Evolutionary conservation across 768 basidiomycete species (phyloP).

Genomic region (Russula virescens): DNA sequence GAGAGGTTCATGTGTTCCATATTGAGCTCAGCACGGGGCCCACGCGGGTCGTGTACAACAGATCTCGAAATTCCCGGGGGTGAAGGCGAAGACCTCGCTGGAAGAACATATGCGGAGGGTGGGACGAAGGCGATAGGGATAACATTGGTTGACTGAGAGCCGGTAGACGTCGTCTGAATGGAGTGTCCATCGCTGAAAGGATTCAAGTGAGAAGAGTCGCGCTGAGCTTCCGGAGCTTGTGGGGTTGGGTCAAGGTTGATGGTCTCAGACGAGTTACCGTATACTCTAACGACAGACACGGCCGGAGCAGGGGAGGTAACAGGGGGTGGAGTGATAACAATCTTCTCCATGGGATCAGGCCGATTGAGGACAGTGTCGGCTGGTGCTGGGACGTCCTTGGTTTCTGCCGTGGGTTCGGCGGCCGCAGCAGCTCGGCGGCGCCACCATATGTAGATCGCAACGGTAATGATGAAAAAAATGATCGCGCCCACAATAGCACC

Average conservation of each 20-base stretch:
- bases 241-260: conserved; percentile 54
- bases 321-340: conserved; percentile 27
- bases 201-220: conserved; percentile 42
- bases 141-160: conserved; percentile 75
- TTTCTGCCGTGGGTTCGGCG: conserved; percentile 37
- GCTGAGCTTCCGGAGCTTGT: conserved; percentile 28
- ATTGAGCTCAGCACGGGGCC: conserved; percentile 57
- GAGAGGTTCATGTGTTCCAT: conserved; percentile 60
- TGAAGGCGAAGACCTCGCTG: conserved; percentile 16
- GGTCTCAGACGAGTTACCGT: conserved; percentile 40
- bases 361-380: conserved; percentile 75
- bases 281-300: conserved; percentile 42
- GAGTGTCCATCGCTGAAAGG: conserved; percentile 75
- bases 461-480: conserved; percentile 48
- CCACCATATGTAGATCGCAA: conserved; percentile 56
- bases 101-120: conserved; percentile 44
- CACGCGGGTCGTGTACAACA: conserved; percentile 51
- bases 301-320: conserved; percentile 27
- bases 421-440: conserved; percentile 42
- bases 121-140: conserved; percentile 77
- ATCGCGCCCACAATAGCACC: conserved; percentile 66
- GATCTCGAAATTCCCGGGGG: conserved; percentile 1
- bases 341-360: conserved; percentile 75
- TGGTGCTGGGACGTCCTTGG: conserved; percentile 58
- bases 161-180: conserved; percentile 69